These are phyloP conservation scores for Cetradonia linearis DNA, from an alignment of 495 filamentous ascomycete species.

Conservation along the genomic window DNA sequence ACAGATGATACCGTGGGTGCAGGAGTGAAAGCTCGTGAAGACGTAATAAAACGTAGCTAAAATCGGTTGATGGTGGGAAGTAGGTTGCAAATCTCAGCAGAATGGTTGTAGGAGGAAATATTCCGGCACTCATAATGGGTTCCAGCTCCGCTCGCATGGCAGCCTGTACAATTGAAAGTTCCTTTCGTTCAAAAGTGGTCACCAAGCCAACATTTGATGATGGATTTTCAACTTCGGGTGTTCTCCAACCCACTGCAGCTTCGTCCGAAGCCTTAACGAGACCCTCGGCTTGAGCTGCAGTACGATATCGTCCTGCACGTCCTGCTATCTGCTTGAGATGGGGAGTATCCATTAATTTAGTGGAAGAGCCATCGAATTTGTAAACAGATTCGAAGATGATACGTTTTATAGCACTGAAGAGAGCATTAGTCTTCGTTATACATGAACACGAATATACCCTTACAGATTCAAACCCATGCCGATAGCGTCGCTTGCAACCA, in stretches of 20 bases:
- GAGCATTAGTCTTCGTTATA: conserved; percentile 6
- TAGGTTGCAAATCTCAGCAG: conserved; percentile 64
- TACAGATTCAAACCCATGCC: conserved; percentile 94
- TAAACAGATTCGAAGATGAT: conserved; percentile 71
- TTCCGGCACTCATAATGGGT: conserved; percentile 61
- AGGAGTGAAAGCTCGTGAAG: conserved; percentile 54
- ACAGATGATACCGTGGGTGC: conserved; percentile 62
- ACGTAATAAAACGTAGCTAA: conserved; percentile 65
- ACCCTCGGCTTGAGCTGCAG: conserved; percentile 43
- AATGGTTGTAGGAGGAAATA: conserved; percentile 55
- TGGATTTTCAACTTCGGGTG: conserved; percentile 1
- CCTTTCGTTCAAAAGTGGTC: conserved; percentile 63
- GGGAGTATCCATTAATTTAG: conserved; percentile 49
- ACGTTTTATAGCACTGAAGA: conserved; percentile 65
- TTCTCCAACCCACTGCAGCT: not conserved
- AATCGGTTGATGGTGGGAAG: conserved; percentile 65
- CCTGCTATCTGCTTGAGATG: conserved; percentile 94
- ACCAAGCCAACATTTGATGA: conserved; percentile 54
- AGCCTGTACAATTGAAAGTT: conserved; percentile 50
- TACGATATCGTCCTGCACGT: conserved; percentile 79
- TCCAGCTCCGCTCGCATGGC: conserved; percentile 53
- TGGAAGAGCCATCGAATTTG: conserved; percentile 51
- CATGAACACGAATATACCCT: conserved; percentile 24
- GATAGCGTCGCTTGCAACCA: conserved; percentile 92
- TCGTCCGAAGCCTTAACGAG: conserved; percentile 19